Evolutionary conservation across 2,329 filamentous ascomycete species (phyloP).

Genomic region (Alternaria consortialis): DNA sequence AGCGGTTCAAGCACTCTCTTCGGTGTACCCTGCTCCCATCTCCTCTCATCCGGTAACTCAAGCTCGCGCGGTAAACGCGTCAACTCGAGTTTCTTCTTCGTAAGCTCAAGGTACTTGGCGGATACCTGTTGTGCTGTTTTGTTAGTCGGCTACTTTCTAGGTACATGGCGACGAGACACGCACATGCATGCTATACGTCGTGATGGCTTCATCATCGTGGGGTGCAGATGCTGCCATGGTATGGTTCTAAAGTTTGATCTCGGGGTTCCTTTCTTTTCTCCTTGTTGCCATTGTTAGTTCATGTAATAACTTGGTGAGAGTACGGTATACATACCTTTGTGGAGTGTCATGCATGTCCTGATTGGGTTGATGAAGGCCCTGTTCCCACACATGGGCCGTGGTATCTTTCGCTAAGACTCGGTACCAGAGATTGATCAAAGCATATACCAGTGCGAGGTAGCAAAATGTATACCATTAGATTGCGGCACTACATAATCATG

Average conservation of each 20-base stretch:
- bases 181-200: slow-evolving; percentile 48
- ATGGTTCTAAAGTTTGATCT: not conserved
- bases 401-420: not conserved
- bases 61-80: slow-evolving; percentile 70
- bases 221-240: slow-evolving; percentile 9
- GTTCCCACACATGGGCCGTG: not conserved
- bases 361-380: not conserved
- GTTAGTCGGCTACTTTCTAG: not conserved
- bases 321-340: not conserved
- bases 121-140: slow-evolving; percentile 62
- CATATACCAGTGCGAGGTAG: not conserved
- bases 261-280: not conserved
- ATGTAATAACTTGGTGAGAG: no score
- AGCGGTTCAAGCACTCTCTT: slow-evolving; percentile 70
- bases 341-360: not conserved
- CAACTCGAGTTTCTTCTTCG: slow-evolving; percentile 72
- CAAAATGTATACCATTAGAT: not conserved
- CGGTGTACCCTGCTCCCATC: slow-evolving; percentile 65
- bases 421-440: not conserved
- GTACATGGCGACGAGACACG: slow-evolving; percentile 3
- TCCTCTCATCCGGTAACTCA: slow-evolving; percentile 57
- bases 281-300: not conserved
- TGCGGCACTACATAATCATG: not conserved
- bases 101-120: slow-evolving; percentile 72
- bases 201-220: slow-evolving; percentile 30